Base-by-base conservation (phyloP, 352 stramenopile species). In the Hyphochytrium catenoides region DNA sequence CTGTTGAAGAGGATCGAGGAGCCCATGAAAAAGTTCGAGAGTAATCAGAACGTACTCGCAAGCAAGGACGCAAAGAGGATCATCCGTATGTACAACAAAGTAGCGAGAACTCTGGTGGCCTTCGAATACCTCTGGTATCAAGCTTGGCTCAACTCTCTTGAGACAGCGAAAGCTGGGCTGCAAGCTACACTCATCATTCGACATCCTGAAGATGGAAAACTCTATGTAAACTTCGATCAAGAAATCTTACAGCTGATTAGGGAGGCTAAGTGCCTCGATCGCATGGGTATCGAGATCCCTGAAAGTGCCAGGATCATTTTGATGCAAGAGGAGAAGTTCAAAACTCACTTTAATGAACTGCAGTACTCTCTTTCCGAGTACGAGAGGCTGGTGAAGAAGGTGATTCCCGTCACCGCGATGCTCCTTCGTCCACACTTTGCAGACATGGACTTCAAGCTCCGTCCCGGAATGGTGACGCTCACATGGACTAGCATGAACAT, bases 401-500 rank as follows among this genome's bases (percentile, higher is more conserved):
- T 98, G 24, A 95, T 96, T 43, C 87, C 87, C 0, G 85, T 96
- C 14, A 96, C 87, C 4, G 81, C 86, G 1, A 85, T 92, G 65
- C 57, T 94, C 1, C 46, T 95, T 18, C 70, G 75, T 12, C 84
- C 89, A 3, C 86, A 96, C 43, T 95, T 98, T 40, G 94, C 93
- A 41, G 90, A 97, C 54, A 95, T 97, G 81, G 87, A 98, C 53
- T 95, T 94, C 61, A 96, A 96, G 49, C 50, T 98, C 6, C 78
- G 89, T 3, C 90, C 90, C 2, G 90, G 90, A 11, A 97, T 97
- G 86, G 94, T 95, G 46, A 96, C 85, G n/a, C 57, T 98, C 3
- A 97, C 89, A 3, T 98, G 90, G 90, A 97, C 88, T 9, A 96
- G 84, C 34, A 95, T 98, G 86, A 98, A 98, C 52, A 97, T 98